Evolutionary conservation across 2,329 filamentous ascomycete species (phyloP).

Genomic region (Aspergillus tamarii): DNA sequence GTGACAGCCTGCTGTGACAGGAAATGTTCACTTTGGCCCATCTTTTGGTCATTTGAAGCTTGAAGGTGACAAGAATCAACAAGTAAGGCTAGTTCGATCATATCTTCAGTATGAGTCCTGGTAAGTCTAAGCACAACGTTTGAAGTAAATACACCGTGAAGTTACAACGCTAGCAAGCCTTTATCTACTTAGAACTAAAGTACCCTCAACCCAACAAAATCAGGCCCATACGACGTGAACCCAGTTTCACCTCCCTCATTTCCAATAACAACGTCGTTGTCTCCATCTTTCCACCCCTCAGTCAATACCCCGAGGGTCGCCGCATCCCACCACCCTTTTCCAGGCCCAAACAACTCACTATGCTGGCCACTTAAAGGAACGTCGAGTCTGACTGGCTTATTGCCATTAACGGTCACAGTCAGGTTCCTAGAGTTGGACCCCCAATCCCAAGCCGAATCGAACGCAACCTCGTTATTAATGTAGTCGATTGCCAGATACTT

Average conservation of each 20-base stretch:
- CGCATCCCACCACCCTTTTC: constrained; percentile 56
- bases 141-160: too few species aligned
- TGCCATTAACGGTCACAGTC: constrained; percentile 53
- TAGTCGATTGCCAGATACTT: constrained; percentile 54
- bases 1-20: accelerated
- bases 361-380: constrained; percentile 50
- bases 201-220: constrained; percentile 42
- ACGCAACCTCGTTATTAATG: constrained; percentile 57
- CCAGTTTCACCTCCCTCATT: constrained; percentile 34
- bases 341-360: constrained; percentile 43
- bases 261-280: constrained; percentile 40
- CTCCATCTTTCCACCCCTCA: constrained; percentile 50
- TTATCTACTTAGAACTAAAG: constrained; percentile 19
- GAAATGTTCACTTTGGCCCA: accelerated
- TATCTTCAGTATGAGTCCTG: accelerated
- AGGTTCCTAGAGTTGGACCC: constrained; percentile 56
- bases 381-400: constrained; percentile 48
- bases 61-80: too few species aligned
- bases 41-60: too few species aligned
- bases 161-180: not conserved
- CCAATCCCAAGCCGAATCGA: constrained; percentile 46
- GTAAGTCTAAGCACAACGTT: not conserved
- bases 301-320: constrained; percentile 51
- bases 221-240: constrained; percentile 33
- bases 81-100: not conserved